These are phyloP conservation scores for Candida tibetensis DNA, from an alignment of 805 yeast species.

Conservation along the genomic window DNA sequence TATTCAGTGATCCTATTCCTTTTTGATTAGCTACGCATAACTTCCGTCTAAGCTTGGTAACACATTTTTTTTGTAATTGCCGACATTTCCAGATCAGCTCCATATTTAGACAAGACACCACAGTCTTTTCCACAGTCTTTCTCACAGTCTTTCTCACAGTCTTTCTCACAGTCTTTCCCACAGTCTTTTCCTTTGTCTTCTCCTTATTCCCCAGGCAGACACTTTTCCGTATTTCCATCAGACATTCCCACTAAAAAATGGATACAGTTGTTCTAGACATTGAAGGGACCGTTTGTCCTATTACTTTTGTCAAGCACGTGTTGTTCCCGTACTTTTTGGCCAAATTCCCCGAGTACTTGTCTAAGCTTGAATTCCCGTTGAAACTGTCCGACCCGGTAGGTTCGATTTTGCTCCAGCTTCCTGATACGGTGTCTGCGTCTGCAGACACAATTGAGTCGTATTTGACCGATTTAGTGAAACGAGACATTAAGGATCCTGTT, in stretches of 20 bases:
- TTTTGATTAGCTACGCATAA: too few relatives aligned
- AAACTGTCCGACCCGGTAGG: constrained; percentile 22
- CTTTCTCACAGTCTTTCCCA: too few relatives aligned
- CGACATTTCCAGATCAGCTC: too few relatives aligned
- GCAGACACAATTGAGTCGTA: constrained; percentile 40
- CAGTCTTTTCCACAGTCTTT: too few relatives aligned
- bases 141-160: too few relatives aligned
- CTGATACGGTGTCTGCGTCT: constrained; percentile 27
- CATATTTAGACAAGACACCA: too few relatives aligned
- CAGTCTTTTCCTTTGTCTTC: too few relatives aligned
- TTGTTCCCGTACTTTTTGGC: constrained; percentile 72
- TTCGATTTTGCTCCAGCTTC: constrained; percentile 44
- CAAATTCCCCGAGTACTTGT: constrained; percentile 42
- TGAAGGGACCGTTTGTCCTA: constrained; percentile 93
- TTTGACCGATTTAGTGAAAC: constrained; percentile 53
- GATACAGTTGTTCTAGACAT: constrained; percentile 57
- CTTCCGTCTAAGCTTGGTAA: too few relatives aligned
- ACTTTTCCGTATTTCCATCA: too few relatives aligned
- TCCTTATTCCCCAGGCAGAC: too few relatives aligned
- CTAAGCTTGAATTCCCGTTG: constrained; percentile 22
- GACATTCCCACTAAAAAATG: neutral
- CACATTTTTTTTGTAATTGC: too few relatives aligned
- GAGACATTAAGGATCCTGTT: constrained; percentile 74
- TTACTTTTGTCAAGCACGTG: constrained; percentile 77
- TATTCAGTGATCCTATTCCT: too few relatives aligned